Conservation (phyloP, 2,329 filamentous ascomycete genomes). For the Aureobasidium sp. region DNA sequence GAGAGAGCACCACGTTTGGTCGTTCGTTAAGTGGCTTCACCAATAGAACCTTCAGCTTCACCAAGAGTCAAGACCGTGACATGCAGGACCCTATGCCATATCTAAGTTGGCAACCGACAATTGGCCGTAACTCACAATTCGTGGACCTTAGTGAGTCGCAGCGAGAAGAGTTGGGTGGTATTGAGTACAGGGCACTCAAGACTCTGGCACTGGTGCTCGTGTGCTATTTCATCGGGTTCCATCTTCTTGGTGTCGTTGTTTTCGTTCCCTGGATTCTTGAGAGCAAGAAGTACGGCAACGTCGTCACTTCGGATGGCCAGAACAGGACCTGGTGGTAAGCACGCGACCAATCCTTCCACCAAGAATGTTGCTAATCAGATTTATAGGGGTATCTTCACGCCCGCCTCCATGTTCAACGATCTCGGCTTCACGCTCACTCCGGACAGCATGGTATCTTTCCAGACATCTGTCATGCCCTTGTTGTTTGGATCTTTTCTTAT, state of each 20-base stretch:
- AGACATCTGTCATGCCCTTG: conserved; percentile 65
- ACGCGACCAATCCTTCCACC: too few relatives aligned
- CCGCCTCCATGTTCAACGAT: conserved; percentile 87
- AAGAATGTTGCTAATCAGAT: background rate
- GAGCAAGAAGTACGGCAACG: conserved; percentile 52
- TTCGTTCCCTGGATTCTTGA: conserved; percentile 74
- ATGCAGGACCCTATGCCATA: conserved; percentile 65
- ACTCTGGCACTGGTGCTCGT: conserved; percentile 72
- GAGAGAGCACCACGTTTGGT: background rate
- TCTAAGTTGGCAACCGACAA: conserved; percentile 85
- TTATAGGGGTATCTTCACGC: conserved; percentile 67
- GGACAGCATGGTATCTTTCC: conserved; percentile 89
- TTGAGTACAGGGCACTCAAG: conserved; percentile 90
- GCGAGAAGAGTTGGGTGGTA: conserved; percentile 88
- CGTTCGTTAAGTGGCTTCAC: conserved; percentile 15
- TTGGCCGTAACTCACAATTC: conserved; percentile 89
- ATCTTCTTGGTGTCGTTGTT: conserved; percentile 65
- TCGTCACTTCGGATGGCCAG: conserved; percentile 57
- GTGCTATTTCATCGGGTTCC: conserved; percentile 75
- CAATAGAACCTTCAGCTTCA: conserved; percentile 16
- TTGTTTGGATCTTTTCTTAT: conserved; percentile 78
- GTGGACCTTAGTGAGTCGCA: conserved; percentile 82
- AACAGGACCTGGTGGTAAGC: conserved; percentile 70
- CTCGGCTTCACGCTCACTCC: conserved; percentile 88
- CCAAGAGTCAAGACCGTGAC: conserved; percentile 40